Percentiles rank a stretch among this genome's conserved stretches.
phyloP scores from a whole-genome alignment of 2,329 filamentous ascomycete species.

The Hypoxylon sp. region DNA sequence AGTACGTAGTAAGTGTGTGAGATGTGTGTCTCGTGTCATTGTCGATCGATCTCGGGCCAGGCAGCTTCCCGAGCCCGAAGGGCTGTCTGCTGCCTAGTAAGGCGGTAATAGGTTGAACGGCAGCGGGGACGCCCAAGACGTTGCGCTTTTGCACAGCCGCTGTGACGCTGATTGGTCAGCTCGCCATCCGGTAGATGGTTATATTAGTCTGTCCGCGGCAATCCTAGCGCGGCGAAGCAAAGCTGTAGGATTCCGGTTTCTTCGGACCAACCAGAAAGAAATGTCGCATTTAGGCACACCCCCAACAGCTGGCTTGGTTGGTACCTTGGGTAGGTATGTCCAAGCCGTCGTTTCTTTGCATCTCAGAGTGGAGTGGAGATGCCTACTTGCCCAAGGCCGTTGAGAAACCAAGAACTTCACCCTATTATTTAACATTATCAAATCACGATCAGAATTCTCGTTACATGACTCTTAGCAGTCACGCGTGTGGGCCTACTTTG shows the following conservation, averaged over 20 bases:
- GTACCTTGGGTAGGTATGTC: no score
- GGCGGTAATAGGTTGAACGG: no score
- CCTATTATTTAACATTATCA: no score
- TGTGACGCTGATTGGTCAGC: conserved; percentile 29
- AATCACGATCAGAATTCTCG: no score
- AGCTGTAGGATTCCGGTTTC: conserved; percentile 30
- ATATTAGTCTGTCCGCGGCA: conserved; percentile 2
- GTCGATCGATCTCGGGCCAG: conserved; percentile 16
- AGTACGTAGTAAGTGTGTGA: no score
- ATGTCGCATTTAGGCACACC: background rate
- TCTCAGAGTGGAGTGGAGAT: no score
- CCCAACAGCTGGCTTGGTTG: background rate
- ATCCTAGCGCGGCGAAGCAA: conserved; percentile 18
- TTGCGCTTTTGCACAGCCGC: conserved; percentile 12
- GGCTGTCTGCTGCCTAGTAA: conserved; percentile 17
- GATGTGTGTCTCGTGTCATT: conserved; percentile 17
- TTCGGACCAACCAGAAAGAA: background rate
- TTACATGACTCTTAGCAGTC: no score
- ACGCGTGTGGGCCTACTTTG: no score
- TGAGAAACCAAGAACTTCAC: no score
- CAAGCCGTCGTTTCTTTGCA: no score
- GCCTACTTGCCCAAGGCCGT: no score
- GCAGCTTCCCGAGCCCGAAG: conserved; percentile 28
- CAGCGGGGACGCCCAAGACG: conserved; percentile 29
- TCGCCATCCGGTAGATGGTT: background rate